Evolutionary conservation across 306 rosid genomes (phyloP).

Genomic region (Cicer yamashitae): DNA sequence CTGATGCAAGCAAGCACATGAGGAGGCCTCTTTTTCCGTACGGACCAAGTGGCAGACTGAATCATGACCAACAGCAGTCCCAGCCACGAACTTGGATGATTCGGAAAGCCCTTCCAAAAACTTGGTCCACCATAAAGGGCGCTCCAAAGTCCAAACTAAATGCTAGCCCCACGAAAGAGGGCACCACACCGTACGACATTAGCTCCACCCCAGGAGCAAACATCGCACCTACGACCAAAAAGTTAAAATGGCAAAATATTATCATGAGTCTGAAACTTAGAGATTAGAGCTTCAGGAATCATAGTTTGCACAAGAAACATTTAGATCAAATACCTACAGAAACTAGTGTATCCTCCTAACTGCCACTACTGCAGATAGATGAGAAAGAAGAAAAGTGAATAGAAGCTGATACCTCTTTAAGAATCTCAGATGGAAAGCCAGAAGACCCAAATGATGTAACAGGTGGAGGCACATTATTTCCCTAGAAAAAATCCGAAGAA

Average conservation of each 20-base stretch:
- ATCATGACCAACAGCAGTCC: conserved; percentile 98
- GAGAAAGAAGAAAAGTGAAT: conserved; percentile 17
- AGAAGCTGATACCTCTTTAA: conserved; percentile 82
- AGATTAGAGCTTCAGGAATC: conserved; percentile 81
- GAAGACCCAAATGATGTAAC: conserved; percentile 71
- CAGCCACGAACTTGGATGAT: conserved; percentile 93
- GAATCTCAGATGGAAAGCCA: conserved; percentile 91
- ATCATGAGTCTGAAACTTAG: conserved; percentile 80
- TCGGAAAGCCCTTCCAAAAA: conserved; percentile 94
- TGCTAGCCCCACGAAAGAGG: conserved; percentile 91
- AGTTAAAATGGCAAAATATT: conserved; percentile 77
- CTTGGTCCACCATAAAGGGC: conserved; percentile 95
- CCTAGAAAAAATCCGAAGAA: conserved; percentile 52
- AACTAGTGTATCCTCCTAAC: conserved; percentile 53
- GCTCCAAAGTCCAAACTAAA: conserved; percentile 82
- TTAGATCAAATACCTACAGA: conserved; percentile 51
- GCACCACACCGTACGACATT: conserved; percentile 99
- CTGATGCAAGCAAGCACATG: conserved; percentile 93
- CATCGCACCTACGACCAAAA: conserved; percentile 99
- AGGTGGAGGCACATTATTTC: conserved; percentile 89
- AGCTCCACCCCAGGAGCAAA: conserved; percentile 99
- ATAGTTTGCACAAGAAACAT: conserved; percentile 63
- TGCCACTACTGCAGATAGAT: conserved; percentile 42
- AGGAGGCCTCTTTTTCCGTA: conserved; percentile 99
- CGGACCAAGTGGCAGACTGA: conserved; percentile 95